Base-by-base conservation (phyloP, 2,329 filamentous ascomycete species). In the Rhynchosporium graminicola region DNA sequence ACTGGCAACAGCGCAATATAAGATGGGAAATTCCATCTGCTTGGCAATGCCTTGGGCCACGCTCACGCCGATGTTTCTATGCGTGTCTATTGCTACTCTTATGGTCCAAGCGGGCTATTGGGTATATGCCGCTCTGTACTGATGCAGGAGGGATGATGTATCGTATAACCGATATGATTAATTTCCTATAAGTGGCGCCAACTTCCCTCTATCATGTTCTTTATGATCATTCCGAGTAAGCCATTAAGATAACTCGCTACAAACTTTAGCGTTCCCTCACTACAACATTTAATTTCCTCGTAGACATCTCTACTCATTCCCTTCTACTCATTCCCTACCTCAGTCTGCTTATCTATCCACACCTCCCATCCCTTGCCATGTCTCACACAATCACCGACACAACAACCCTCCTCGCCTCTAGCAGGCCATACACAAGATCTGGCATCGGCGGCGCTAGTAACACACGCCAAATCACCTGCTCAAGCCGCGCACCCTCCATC, bases 371-470 rank as follows among this genome's bases (percentile, higher is more conserved):
- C n/a, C 38, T 38, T n/a, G 51, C 42, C 50, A 60, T 63, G 61
- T 63, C 61, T 40, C 29, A 56, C 28, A 40, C 36, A 8, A 52
- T 40, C 57, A 57, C 47, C 46, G 26, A 40, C 13, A 43, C 55
- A 7, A 40, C 46, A 26, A 28, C 20, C 33, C 59, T 63, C 57
- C 45, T 60, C 52, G 12, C 13, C n/a, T 52, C 51, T 57, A 50
- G 28, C 43, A n/a, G 15, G 9, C 42, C 15, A 42, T 65, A 61
- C 55, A 57, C 46, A 50, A 65, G 60, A n/a, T 63, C 61, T 26
- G 60, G 62, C 59, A 66, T 66, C 13, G 64, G 66, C 43, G 63
- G 66, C n/a, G 50, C 31, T 26, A 61, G 66, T 8, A 68, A 68
- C 61, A 63, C 56, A n/a, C 61, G 40, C 28, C 42, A 38, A 26